Percentiles rank a stretch among this genome's conserved stretches.
Conservation (phyloP, 2,329 filamentous ascomycete species). For the Plectosphaerella sp. region DNA sequence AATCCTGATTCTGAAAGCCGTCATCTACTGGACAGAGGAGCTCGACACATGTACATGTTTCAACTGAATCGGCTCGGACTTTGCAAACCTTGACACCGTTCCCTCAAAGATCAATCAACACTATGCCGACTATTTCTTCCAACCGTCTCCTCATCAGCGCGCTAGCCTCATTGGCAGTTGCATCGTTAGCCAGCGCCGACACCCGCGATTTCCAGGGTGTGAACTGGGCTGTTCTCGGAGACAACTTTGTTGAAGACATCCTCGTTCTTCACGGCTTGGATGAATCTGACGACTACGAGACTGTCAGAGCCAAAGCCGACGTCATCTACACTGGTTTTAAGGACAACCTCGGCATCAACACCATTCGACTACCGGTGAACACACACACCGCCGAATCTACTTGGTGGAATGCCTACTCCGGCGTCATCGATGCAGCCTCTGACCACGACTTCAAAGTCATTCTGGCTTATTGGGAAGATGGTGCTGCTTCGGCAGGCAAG, state of each 20-base stretch:
- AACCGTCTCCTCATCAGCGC: constrained; percentile 4
- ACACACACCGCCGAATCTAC: constrained; percentile 3
- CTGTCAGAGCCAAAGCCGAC: constrained; percentile 5
- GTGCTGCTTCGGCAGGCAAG: constrained; percentile 3
- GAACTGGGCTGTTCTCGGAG: constrained; percentile 6
- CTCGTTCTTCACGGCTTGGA: constrained; percentile 5
- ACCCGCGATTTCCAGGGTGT: constrained; percentile 4
- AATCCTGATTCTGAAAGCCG: constrained; percentile 1
- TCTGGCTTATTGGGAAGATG: constrained; percentile 6
- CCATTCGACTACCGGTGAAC: constrained; percentile 4
- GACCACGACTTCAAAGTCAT: constrained; percentile 4
- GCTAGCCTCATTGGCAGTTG: constrained; percentile 1
- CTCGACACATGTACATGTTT: constrained; percentile 1
- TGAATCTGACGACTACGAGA: constrained; percentile 5
- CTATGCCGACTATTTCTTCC: constrained; percentile 1
- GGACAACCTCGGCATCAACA: constrained; percentile 4
- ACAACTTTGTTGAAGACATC: constrained; percentile 4
- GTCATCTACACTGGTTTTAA: constrained; percentile 5
- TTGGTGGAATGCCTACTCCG: constrained; percentile 6
- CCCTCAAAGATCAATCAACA: constrained; percentile 2
- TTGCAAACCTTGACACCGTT: background rate
- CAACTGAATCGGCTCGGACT: too few relatives aligned
- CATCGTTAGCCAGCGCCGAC: constrained; percentile 3
- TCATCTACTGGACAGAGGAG: constrained; percentile 1
- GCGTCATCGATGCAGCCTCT: constrained; percentile 5